Conservation (phyloP, 441 rosid genomes). For the Syzygium syzygioides region DNA sequence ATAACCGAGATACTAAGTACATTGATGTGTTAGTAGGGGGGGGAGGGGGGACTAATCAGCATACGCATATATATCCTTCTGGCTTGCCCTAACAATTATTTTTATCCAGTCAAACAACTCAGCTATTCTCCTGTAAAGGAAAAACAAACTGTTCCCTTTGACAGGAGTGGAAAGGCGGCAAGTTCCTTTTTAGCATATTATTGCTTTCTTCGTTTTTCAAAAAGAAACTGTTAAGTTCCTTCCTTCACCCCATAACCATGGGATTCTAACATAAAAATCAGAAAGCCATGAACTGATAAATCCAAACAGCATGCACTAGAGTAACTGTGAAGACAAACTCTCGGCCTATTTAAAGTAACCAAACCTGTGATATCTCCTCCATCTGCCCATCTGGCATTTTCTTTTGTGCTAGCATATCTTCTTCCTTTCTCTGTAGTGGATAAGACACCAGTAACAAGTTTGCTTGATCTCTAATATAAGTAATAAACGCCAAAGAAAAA, state of each 20-base stretch:
- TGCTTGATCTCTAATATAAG: background rate
- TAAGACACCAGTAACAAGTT: background rate
- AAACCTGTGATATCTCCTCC: conserved; percentile 94
- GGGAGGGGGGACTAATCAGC: background rate
- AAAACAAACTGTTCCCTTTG: background rate
- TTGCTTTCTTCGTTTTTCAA: background rate
- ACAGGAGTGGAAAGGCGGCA: background rate
- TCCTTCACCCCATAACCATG: background rate
- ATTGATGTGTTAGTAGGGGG: background rate
- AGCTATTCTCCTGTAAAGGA: background rate
- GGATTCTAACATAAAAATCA: background rate
- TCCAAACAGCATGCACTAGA: background rate
- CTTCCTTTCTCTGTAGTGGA: conserved; percentile 71
- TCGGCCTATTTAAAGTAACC: conserved; percentile 1
- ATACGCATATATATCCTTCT: background rate
- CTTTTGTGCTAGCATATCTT: conserved; percentile 98
- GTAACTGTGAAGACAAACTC: background rate
- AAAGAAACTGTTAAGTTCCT: background rate
- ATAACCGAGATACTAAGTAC: background rate
- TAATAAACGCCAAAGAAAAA: background rate
- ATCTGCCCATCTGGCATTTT: conserved; percentile 95
- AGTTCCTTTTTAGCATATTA: background rate
- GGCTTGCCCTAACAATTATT: background rate
- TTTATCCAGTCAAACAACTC: background rate
- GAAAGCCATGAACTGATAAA: background rate